Percentiles rank a stretch among this genome's conserved stretches.
phyloP scores from a whole-genome alignment of 2,329 filamentous ascomycete genomes.

The Lasiodiplodia theobromae region DNA sequence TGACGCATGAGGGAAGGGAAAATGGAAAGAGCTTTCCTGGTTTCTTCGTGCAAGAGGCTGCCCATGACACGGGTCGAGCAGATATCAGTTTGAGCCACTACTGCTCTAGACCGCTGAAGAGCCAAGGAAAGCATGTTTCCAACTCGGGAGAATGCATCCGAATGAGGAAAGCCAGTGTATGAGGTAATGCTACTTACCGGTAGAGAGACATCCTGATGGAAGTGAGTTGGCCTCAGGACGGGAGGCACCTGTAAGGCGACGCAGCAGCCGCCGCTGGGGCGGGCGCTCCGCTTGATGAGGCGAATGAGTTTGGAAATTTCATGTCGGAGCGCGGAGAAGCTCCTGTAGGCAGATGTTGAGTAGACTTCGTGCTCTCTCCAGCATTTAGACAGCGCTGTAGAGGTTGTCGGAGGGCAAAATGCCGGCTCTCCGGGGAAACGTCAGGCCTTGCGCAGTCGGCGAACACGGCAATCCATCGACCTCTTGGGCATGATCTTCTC shows the following conservation, averaged over 20 bases:
- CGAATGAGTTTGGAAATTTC: neutral
- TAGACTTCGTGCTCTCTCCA: neutral
- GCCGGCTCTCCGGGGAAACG: constrained; percentile 29
- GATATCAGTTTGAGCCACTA: constrained; percentile 13
- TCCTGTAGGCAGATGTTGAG: constrained; percentile 3
- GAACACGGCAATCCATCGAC: constrained; percentile 9
- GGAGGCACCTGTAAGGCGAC: neutral
- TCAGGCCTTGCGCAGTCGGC: constrained; percentile 23
- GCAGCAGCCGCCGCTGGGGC: neutral
- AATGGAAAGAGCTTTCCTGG: neutral
- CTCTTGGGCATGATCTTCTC: constrained; percentile 15
- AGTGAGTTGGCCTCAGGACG: constrained; percentile 1
- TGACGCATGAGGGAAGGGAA: neutral
- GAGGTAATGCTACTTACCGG: neutral
- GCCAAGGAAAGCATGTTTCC: neutral
- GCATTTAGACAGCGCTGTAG: constrained; percentile 15
- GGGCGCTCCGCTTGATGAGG: neutral
- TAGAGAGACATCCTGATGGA: neutral
- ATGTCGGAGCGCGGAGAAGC: neutral
- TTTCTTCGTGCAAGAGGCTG: neutral
- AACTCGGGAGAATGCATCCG: neutral
- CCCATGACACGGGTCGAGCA: neutral
- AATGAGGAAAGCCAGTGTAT: too few relatives aligned
- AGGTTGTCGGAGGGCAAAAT: constrained; percentile 27
- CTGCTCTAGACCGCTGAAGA: neutral